Conservation (phyloP, 106 monocot species). For the Dioscorea zingiberensis region DNA sequence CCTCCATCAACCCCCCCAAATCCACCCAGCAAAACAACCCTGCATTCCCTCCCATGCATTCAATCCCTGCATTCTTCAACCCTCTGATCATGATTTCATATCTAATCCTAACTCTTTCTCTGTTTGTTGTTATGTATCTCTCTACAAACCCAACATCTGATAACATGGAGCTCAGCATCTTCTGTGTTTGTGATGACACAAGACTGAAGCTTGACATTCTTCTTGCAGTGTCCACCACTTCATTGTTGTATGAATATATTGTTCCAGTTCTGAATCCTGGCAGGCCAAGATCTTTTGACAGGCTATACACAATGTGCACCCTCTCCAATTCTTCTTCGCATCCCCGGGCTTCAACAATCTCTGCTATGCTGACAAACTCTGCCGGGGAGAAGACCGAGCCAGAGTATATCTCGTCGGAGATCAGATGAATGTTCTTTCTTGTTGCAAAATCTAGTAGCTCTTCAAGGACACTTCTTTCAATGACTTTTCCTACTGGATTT, state of each 20-base stretch:
- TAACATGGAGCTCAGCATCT: conserved; percentile 50
- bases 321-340: conserved; percentile 17
- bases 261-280: conserved; percentile 72
- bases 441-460: conserved; percentile 37
- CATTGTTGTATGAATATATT: conserved; percentile 65
- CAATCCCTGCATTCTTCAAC: conserved; percentile 37
- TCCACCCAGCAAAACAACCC: conserved; percentile 86
- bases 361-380: conserved; percentile 68
- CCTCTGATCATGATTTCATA: conserved; percentile 31
- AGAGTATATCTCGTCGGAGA: conserved; percentile 88
- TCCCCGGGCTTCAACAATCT: conserved; percentile 30
- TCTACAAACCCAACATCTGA: conserved; percentile 49
- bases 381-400: conserved; percentile 66
- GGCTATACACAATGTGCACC: conserved; percentile 79
- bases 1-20: conserved; percentile 38
- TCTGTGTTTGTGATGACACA: conserved; percentile 73
- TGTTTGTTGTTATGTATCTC: conserved; percentile 50
- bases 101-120: conserved; percentile 47
- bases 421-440: conserved; percentile 56
- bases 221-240: conserved; percentile 59
- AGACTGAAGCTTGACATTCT: conserved; percentile 86
- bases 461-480: conserved; percentile 32
- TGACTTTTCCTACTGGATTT: conserved; percentile 45
- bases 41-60: conserved; percentile 59
- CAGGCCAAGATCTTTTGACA: conserved; percentile 73